These are phyloP conservation scores for Tolypocladium paradoxum DNA, from an alignment of 2,329 filamentous ascomycete genomes.

Conservation along the genomic window DNA sequence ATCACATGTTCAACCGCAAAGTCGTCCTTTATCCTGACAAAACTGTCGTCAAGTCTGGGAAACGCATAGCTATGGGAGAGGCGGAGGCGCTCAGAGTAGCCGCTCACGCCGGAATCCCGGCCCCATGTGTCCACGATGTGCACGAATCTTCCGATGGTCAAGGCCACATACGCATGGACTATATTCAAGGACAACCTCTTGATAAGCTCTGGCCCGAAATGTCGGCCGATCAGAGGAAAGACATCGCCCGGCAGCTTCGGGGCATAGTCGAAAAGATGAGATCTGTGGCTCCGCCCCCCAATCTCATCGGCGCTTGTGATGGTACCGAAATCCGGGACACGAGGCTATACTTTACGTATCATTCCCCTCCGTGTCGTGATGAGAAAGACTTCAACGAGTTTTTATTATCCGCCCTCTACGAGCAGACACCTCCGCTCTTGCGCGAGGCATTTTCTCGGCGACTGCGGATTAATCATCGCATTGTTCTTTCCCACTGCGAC, in stretches of 20 bases:
- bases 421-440: conserved; percentile 8
- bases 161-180: conserved; percentile 13
- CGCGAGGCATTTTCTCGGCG: conserved; percentile 11
- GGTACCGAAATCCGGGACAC: conserved; percentile 15
- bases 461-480: conserved; percentile 15
- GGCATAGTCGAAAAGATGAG: conserved; percentile 14
- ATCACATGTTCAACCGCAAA: conserved; percentile 11
- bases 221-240: conserved; percentile 10
- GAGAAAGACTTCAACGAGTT: conserved; percentile 15
- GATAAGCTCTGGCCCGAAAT: conserved; percentile 14
- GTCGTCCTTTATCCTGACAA: conserved; percentile 12
- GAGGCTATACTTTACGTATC: conserved; percentile 9
- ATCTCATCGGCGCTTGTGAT: conserved; percentile 15
- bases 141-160: conserved; percentile 8
- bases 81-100: conserved; percentile 14
- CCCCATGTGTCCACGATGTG: conserved; percentile 9
- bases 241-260: conserved; percentile 13
- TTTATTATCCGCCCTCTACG: conserved; percentile 8
- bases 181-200: conserved; percentile 14
- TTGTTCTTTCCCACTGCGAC: conserved; percentile 40
- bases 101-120: conserved; percentile 9
- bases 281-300: conserved; percentile 9
- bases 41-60: conserved; percentile 15
- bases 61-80: conserved; percentile 12
- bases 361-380: conserved; percentile 9